These are phyloP conservation scores for Sordariomycetes sp. DNA, from an alignment of 2,329 filamentous ascomycete species.

Conservation along the genomic window DNA sequence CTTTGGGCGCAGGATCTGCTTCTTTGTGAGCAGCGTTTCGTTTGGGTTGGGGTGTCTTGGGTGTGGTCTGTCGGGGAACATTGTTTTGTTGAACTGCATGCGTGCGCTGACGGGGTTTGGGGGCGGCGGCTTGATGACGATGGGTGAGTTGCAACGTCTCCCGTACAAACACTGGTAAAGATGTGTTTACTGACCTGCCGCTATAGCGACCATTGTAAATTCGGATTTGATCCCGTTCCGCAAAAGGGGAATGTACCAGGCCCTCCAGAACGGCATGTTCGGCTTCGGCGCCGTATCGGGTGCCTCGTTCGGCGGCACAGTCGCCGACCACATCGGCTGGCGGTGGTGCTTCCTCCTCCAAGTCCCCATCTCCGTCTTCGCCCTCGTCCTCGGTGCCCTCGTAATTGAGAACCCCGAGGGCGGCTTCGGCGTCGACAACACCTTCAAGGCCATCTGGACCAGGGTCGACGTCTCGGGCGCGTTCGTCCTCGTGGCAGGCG, in stretches of 20 bases:
- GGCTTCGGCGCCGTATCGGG: conserved; percentile 49
- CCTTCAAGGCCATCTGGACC: neutral
- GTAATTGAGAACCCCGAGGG: conserved; percentile 26
- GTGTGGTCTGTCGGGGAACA: conserved; percentile 48
- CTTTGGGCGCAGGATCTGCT: conserved; percentile 51
- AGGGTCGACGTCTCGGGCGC: conserved; percentile 47
- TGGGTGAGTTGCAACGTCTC: conserved; percentile 37
- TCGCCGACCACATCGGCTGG: conserved; percentile 58
- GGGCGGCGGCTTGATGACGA: conserved; percentile 58
- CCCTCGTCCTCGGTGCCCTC: conserved; percentile 39
- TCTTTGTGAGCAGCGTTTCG: conserved; percentile 51
- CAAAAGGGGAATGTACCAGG: conserved; percentile 46
- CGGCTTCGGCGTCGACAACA: neutral
- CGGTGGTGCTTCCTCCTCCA: conserved; percentile 56
- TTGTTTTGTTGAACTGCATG: conserved; percentile 52
- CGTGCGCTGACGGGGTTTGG: conserved; percentile 59
- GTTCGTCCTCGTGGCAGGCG: conserved; percentile 42
- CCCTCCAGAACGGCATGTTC: conserved; percentile 48
- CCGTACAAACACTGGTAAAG: neutral
- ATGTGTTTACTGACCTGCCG: conserved; percentile 5
- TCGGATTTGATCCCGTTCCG: conserved; percentile 53
- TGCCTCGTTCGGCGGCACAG: conserved; percentile 46
- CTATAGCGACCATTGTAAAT: conserved; percentile 38
- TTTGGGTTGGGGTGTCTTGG: conserved; percentile 55
- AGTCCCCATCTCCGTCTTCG: conserved; percentile 46